Conservation (phyloP, 2,329 filamentous ascomycete species). For the Monosporascus cannonballus region DNA sequence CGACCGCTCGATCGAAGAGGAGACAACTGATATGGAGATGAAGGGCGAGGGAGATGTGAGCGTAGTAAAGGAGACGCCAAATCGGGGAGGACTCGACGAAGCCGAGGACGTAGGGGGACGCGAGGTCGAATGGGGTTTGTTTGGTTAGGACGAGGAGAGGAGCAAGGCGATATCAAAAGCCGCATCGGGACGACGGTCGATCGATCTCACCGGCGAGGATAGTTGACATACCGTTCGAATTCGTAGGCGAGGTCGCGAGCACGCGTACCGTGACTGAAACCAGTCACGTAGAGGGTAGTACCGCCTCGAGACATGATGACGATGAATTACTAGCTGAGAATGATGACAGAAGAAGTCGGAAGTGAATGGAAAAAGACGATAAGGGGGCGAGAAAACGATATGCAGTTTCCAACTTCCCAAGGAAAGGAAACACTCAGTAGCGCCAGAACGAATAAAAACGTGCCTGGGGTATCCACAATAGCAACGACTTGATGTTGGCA, state of each 20-base stretch:
- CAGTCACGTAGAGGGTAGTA: slow-evolving; percentile 95
- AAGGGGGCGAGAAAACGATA: neutral
- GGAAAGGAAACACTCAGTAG: neutral
- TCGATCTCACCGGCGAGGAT: slow-evolving; percentile 44
- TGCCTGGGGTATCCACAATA: neutral
- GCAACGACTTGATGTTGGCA: neutral
- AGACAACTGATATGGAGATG: slow-evolving; percentile 29
- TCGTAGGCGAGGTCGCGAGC: slow-evolving; percentile 99
- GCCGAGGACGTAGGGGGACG: slow-evolving; percentile 26
- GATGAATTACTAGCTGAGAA: neutral
- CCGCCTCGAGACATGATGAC: slow-evolving; percentile 78
- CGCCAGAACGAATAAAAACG: neutral
- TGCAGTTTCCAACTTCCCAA: neutral
- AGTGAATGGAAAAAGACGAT: neutral
- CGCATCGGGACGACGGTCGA: slow-evolving; percentile 39
- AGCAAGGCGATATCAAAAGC: slow-evolving; percentile 35
- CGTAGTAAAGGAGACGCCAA: slow-evolving; percentile 28
- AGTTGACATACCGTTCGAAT: slow-evolving; percentile 98
- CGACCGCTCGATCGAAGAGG: slow-evolving; percentile 42
- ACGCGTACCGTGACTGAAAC: slow-evolving; percentile 98
- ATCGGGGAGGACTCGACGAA: slow-evolving; percentile 32
- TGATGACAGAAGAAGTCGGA: neutral
- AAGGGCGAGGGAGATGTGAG: slow-evolving; percentile 24
- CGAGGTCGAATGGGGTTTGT: slow-evolving; percentile 19
- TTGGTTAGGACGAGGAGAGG: slow-evolving; percentile 23